Base-by-base conservation (phyloP, 768 basidiomycete genomes). In the Lactarius sp. region DNA sequence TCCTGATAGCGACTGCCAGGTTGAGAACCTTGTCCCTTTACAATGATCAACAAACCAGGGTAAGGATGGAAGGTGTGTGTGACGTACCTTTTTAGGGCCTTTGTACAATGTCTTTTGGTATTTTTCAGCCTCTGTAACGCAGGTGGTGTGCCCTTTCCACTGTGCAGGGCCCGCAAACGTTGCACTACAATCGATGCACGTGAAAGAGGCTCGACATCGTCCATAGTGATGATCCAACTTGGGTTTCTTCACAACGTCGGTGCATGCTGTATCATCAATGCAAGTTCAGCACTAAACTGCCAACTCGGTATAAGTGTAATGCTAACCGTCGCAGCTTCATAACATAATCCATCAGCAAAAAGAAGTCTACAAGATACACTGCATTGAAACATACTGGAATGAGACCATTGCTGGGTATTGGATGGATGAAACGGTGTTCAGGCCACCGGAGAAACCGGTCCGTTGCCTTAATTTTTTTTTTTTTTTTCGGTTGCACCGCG, bases 81-180 rank as follows among this genome's bases (percentile, higher is more conserved):
- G 10, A 72, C 75, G 61, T 49, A 80, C 81, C 75, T 64, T 79
- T 77, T 88, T 90, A 0, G 84, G 81, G 9, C 90, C 92, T 70
- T 89, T 92, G 73, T 94, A 95, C 61, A 94, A 72, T 56, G 80
- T 77, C 74, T 92, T 92, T 77, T 97, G 85, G 71, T 97, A 96
- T 73, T 96, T 97, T 74, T 97, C 91, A 3, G 91, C 94, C 75
- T 97, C 94, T 65, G 82, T 85, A 50, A 97, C 85, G 73, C 94
- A 97, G 36, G 83, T 78, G 10, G 89, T 94, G 72, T 97, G 90
- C 0, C 75, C 77, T 74, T 92, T 93, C 79, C 85, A 96, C 64
- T 93, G 85, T 9, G 79, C 78, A 3, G 91, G 90, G 7, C 81
- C 80, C 31, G 83, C 77, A 75, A 96, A 97, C 0, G 90, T 88